phyloP scores from a whole-genome alignment of 208 protist genomes.

The Porcisia deanei region DNA sequence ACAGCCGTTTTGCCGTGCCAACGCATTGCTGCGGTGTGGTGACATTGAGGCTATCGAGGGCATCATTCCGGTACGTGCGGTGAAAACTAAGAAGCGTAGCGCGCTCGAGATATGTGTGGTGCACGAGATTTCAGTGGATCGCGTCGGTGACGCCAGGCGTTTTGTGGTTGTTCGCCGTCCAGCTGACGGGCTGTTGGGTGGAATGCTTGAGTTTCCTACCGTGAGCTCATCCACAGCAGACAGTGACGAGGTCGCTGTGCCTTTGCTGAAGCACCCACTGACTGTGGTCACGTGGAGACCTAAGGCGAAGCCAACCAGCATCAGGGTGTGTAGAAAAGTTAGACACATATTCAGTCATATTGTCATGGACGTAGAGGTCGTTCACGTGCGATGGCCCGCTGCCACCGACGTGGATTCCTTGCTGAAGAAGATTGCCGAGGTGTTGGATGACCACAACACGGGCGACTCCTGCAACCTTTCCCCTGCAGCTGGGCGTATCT shows the following conservation, averaged over 20 bases:
- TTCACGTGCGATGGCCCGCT: constrained; percentile 48
- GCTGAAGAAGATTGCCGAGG: constrained; percentile 8
- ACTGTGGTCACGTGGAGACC: not conserved
- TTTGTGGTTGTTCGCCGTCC: constrained; percentile 73
- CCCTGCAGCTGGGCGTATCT: constrained; percentile 30
- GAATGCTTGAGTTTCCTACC: constrained; percentile 85
- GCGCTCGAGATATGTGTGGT: constrained; percentile 75
- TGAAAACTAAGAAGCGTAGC: constrained; percentile 38
- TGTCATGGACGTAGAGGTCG: constrained; percentile 71
- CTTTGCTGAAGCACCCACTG: constrained; percentile 13
- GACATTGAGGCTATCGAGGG: constrained; percentile 74
- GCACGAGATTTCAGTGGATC: constrained; percentile 43
- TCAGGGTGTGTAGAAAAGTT: constrained; percentile 35
- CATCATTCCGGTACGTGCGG: constrained; percentile 70
- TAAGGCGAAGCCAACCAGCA: not conserved
- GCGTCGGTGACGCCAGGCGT: constrained; percentile 13
- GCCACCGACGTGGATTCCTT: constrained; percentile 9
- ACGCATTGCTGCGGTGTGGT: constrained; percentile 32
- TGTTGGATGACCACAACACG: constrained; percentile 11
- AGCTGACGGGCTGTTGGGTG: constrained; percentile 61
- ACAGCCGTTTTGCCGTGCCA: constrained; percentile 50
- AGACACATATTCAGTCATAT: constrained; percentile 88
- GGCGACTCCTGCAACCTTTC: not conserved
- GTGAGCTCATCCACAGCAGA: constrained; percentile 12
- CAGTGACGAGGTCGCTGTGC: constrained; percentile 1